Conservation (phyloP, 164 flowering plant genomes). For the Litsea cubeba region DNA sequence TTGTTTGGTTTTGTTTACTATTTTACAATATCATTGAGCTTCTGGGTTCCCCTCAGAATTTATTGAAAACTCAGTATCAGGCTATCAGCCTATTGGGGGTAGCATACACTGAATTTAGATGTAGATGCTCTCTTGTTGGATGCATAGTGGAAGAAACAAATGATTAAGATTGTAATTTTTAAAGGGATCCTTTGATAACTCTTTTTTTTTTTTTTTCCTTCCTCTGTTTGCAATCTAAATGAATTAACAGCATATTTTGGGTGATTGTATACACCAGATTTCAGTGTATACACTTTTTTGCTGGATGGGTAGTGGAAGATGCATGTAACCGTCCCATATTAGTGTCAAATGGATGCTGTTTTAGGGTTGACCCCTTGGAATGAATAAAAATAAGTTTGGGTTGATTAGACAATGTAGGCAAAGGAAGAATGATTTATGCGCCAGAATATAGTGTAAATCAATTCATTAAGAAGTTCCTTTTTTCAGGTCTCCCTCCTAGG, state of each 20-base stretch:
- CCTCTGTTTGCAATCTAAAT: not conserved
- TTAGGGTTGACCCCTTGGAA: no score
- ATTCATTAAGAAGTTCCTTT: slow-evolving; percentile 4
- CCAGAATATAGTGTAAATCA: no score
- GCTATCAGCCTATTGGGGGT: not conserved
- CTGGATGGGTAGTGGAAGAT: not conserved
- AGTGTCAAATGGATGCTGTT: no score
- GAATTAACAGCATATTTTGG: not conserved
- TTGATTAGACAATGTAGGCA: no score
- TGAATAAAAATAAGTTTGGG: no score
- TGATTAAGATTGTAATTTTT: not conserved
- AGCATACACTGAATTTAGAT: not conserved
- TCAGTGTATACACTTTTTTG: not conserved
- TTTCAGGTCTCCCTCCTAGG: slow-evolving; percentile 83
- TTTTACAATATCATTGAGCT: no score
- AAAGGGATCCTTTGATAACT: not conserved
- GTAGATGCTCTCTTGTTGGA: not conserved
- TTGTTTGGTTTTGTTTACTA: not conserved
- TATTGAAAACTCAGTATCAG: not conserved
- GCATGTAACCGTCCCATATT: no score
- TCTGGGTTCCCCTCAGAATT: not conserved
- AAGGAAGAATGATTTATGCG: no score
- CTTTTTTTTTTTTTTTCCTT: not conserved
- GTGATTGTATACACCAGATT: not conserved
- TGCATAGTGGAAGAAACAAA: no score